Evolutionary conservation across 305 asterid genomes (phyloP).

Genomic region (Coffea humblotiana): DNA sequence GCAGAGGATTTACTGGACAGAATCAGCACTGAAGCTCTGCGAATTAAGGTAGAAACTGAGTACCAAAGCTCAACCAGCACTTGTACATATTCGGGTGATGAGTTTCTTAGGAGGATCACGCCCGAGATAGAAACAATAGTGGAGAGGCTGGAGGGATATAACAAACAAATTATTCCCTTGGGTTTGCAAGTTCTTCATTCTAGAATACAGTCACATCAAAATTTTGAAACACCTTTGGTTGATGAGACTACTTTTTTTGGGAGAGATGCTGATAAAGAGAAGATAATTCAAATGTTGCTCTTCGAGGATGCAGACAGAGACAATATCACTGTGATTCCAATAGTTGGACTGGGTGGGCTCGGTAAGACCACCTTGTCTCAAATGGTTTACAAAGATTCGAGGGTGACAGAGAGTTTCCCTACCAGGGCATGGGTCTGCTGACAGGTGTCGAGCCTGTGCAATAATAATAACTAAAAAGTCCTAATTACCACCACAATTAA

Average conservation of each 20-base stretch:
- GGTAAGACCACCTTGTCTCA: slow-evolving; percentile 22
- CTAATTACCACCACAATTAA: no score
- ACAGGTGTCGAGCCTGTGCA: no score
- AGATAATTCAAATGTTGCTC: background rate
- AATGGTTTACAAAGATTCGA: slow-evolving; percentile 16
- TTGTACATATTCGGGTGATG: no score
- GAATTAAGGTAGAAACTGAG: no score
- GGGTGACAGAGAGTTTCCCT: background rate
- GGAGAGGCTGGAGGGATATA: background rate
- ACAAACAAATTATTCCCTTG: background rate
- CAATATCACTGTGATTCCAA: background rate
- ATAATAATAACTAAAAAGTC: no score
- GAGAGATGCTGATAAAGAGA: no score
- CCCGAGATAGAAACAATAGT: background rate
- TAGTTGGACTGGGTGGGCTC: slow-evolving; percentile 23
- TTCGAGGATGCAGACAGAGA: background rate
- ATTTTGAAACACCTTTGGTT: slow-evolving; percentile 15
- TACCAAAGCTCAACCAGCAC: no score
- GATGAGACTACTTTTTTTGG: background rate
- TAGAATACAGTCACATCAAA: background rate
- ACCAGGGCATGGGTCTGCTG: slow-evolving; percentile 24
- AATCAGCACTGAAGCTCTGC: no score
- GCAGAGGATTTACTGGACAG: no score
- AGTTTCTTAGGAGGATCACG: no score
- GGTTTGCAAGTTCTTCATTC: background rate